A percentile compares a stretch with the other conserved stretches of the same genome.
These are phyloP conservation scores for Mrakia blollopis DNA, from an alignment of 768 basidiomycete genomes.

Conservation along the genomic window DNA sequence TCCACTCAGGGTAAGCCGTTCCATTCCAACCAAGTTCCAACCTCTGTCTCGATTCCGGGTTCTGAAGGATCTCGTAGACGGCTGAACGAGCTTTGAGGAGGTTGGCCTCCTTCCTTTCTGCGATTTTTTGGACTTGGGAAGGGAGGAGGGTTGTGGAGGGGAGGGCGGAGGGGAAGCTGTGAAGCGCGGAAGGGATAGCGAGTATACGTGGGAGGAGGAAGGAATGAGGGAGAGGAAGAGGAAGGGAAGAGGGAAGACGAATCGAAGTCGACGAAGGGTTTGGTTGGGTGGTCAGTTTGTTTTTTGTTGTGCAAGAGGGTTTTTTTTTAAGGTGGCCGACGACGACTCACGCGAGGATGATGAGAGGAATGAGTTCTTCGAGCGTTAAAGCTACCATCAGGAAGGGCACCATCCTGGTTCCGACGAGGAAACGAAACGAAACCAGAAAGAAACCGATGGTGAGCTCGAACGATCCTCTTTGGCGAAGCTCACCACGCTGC, in stretches of 20 bases:
- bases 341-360: neutral
- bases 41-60: neutral
- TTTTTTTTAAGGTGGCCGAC: too few relatives aligned
- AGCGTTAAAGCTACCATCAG: neutral
- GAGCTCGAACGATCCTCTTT: constrained; percentile 48
- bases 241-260: neutral
- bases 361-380: constrained; percentile 14
- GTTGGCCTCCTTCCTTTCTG: constrained; percentile 1
- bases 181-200: too few relatives aligned
- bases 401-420: constrained; percentile 11
- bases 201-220: neutral
- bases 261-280: too few relatives aligned
- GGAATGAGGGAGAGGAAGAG: neutral
- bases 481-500: neutral
- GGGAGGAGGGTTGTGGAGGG: constrained; percentile 7
- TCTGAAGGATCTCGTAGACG: constrained; percentile 15
- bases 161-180: constrained; percentile 5
- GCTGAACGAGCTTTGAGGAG: constrained; percentile 4
- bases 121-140: neutral
- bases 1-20: neutral
- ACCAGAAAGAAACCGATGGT: constrained; percentile 37
- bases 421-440: neutral
- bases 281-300: neutral
- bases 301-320: too few relatives aligned
- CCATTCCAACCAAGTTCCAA: constrained; percentile 6